Percentiles rank a stretch among this genome's conserved stretches.
phyloP scores from a whole-genome alignment of 495 filamentous ascomycete species.

The Neurospora sp. region DNA sequence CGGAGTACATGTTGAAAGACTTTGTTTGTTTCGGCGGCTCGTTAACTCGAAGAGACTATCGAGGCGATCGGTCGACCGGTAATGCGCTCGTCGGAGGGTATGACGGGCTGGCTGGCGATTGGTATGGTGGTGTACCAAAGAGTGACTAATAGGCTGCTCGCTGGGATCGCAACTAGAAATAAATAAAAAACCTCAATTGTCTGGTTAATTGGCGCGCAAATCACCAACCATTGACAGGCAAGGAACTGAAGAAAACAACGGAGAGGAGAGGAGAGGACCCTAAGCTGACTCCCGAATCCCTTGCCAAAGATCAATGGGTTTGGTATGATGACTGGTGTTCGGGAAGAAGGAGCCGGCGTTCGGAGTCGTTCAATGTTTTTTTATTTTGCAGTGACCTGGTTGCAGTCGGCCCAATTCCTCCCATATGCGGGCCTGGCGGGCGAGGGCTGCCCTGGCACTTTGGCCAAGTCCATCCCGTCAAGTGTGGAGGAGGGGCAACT shows the following conservation, averaged over 20 bases:
- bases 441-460: conserved; percentile 4
- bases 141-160: neutral
- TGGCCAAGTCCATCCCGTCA: conserved; percentile 3
- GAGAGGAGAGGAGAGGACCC: conserved; percentile 9
- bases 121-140: neutral
- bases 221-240: conserved; percentile 17
- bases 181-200: neutral
- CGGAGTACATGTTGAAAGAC: conserved; percentile 23
- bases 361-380: conserved; percentile 10
- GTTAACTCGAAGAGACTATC: neutral
- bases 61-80: neutral
- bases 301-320: conserved; percentile 15
- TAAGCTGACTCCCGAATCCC: conserved; percentile 9
- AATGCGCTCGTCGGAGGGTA: neutral
- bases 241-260: conserved; percentile 4
- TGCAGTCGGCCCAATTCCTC: neutral
- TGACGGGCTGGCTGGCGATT: neutral
- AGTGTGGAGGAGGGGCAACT: conserved; percentile 21
- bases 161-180: neutral
- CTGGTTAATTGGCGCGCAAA: conserved; percentile 13
- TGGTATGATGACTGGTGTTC: conserved; percentile 3
- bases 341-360: conserved; percentile 2
- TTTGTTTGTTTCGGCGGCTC: neutral
- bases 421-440: neutral
- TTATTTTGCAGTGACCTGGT: neutral